These are phyloP conservation scores for Entomophthora muscae DNA, from an alignment of 371 early-diverging fungal genomes.

Conservation along the genomic window DNA sequence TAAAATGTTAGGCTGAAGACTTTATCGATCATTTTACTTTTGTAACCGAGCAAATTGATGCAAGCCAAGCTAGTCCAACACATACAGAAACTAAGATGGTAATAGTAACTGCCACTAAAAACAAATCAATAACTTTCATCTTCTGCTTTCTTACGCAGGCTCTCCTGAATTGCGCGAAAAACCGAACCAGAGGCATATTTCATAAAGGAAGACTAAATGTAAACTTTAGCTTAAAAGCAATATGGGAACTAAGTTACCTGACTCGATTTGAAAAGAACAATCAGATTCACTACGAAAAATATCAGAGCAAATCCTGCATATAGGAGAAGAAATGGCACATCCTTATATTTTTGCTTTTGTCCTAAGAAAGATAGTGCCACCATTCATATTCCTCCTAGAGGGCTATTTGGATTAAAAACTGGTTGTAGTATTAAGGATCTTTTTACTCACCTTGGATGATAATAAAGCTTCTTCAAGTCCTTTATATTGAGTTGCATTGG, in stretches of 20 bases:
- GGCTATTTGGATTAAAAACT: neutral
- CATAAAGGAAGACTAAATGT: constrained; percentile 1
- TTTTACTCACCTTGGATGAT: neutral
- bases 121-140: neutral
- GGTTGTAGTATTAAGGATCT: neutral
- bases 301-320: neutral
- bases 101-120: neutral
- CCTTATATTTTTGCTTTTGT: constrained; percentile 4
- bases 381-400: neutral
- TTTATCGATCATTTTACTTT: constrained; percentile 5
- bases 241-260: neutral
- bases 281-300: neutral
- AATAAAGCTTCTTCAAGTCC: neutral
- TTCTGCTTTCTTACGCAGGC: neutral
- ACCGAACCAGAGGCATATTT: neutral
- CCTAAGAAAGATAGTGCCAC: neutral
- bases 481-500: neutral
- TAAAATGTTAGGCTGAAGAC: neutral
- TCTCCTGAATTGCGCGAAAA: constrained; percentile 5
- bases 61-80: neutral
- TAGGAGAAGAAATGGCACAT: neutral
- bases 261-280: neutral
- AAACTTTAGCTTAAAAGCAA: neutral
- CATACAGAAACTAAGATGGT: neutral
- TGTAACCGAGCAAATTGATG: neutral